Evolutionary conservation across 2,329 filamentous ascomycete species (phyloP).

Genomic region (Nemania sp.): DNA sequence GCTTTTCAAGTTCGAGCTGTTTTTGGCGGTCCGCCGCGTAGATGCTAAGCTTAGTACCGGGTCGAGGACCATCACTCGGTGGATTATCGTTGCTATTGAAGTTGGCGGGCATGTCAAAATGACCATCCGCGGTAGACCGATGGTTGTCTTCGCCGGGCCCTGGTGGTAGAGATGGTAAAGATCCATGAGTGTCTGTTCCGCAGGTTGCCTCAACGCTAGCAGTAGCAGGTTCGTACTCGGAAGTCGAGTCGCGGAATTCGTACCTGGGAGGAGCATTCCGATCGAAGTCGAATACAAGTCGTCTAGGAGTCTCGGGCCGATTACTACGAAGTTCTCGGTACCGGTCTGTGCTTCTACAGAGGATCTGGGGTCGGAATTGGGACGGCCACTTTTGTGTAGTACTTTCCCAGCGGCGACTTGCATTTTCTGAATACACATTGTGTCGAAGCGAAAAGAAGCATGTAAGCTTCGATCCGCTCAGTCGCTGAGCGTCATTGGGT

Average conservation of each 20-base stretch:
- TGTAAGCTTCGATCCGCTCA: constrained; percentile 26
- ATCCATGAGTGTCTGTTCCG: constrained; percentile 17
- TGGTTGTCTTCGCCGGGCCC: neutral
- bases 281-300: constrained; percentile 26
- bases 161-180: constrained; percentile 3
- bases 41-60: neutral
- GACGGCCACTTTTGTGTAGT: neutral
- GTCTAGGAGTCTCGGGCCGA: constrained; percentile 13
- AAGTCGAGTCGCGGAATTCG: constrained; percentile 38
- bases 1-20: neutral
- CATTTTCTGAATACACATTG: constrained; percentile 27
- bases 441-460: constrained; percentile 22
- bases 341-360: constrained; percentile 25
- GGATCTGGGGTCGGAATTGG: constrained; percentile 12
- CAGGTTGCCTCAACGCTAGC: constrained; percentile 23
- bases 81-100: constrained; percentile 2
- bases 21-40: constrained; percentile 4
- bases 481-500: constrained; percentile 18
- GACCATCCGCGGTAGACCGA: neutral
- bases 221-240: constrained; percentile 27
- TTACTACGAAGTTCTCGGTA: constrained; percentile 19
- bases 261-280: constrained; percentile 31
- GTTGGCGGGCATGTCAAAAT: constrained; percentile 5
- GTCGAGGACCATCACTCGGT: neutral
- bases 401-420: constrained; percentile 17